These are phyloP conservation scores for Periconia macrospinosa DNA, from an alignment of 2,329 filamentous ascomycete genomes.

Conservation along the genomic window DNA sequence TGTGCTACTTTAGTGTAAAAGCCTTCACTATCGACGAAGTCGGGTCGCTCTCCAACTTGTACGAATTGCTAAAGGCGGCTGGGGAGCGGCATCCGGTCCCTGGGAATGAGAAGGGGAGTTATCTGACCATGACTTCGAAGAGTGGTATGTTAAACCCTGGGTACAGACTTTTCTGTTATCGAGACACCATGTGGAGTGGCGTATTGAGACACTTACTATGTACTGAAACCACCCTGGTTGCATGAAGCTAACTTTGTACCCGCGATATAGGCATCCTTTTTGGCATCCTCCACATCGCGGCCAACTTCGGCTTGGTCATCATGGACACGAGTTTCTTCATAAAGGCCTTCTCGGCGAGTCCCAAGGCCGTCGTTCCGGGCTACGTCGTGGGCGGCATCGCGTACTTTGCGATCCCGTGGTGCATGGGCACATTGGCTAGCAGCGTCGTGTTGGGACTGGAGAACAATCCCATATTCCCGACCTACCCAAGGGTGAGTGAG, in stretches of 20 bases:
- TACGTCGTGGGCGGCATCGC: slow-evolving; percentile 56
- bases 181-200: no score
- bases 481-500: slow-evolving; percentile 48
- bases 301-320: slow-evolving; percentile 49
- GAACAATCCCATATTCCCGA: slow-evolving; percentile 54
- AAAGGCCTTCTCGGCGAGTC: slow-evolving; percentile 54
- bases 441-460: slow-evolving; percentile 54
- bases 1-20: slow-evolving; percentile 54
- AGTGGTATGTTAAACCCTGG: no score
- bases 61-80: slow-evolving; percentile 53
- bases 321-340: slow-evolving; percentile 56
- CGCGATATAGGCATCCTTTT: slow-evolving; percentile 55
- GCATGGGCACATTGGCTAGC: slow-evolving; percentile 33
- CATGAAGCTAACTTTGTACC: no score
- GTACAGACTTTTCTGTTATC: no score
- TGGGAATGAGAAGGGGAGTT: slow-evolving; percentile 58
- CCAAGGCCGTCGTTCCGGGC: slow-evolving; percentile 52
- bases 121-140: slow-evolving; percentile 60
- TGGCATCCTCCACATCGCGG: slow-evolving; percentile 49
- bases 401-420: slow-evolving; percentile 60
- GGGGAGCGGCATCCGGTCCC: slow-evolving; percentile 49
- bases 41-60: slow-evolving; percentile 53
- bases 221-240: no score
- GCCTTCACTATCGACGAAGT: slow-evolving; percentile 53
- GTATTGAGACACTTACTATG: no score